Conservation (phyloP, 768 basidiomycete species). For the Mycena filopes region DNA sequence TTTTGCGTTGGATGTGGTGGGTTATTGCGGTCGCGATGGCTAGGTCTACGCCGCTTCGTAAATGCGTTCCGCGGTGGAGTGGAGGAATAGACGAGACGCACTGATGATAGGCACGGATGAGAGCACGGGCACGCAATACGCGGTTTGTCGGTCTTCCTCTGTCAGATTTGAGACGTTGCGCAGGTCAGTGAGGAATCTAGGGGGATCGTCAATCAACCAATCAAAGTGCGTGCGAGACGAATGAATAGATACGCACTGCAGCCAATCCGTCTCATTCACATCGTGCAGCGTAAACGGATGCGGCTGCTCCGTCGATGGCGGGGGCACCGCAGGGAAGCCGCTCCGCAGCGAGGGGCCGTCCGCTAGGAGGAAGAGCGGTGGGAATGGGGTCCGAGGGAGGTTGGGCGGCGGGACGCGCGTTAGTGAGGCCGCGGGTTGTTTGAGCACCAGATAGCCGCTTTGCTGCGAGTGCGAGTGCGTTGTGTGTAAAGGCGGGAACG, state of each 20-base stretch:
- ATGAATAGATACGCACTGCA: conserved; percentile 41
- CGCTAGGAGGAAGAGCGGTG: conserved; percentile 42
- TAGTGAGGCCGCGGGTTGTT: not conserved
- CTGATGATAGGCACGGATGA: conserved; percentile 43
- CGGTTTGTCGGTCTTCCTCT: conserved; percentile 42
- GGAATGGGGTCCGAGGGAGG: conserved; percentile 39
- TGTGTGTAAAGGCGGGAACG: not conserved
- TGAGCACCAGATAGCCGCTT: not conserved
- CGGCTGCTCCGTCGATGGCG: conserved; percentile 47
- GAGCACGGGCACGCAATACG: conserved; percentile 40
- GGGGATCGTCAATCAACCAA: too few relatives aligned
- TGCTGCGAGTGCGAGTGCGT: not conserved
- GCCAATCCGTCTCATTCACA: conserved; percentile 62
- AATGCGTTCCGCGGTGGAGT: too few relatives aligned
- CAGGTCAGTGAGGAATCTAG: conserved; percentile 55
- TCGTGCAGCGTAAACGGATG: conserved; percentile 67
- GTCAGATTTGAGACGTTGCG: conserved; percentile 47
- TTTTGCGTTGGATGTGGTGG: conserved; percentile 43
- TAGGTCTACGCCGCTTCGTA: too few relatives aligned
- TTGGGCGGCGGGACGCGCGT: conserved; percentile 7
- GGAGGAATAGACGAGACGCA: conserved; percentile 31
- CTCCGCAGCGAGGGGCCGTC: conserved; percentile 46
- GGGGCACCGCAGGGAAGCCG: conserved; percentile 58
- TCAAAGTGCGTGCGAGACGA: not conserved
- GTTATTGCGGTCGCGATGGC: conserved; percentile 42